Percentiles rank a stretch among this genome's conserved stretches.
Evolutionary conservation across 1,139 yeast genomes (phyloP).

Genomic region (Spencermartinsiella ligniputridi): DNA sequence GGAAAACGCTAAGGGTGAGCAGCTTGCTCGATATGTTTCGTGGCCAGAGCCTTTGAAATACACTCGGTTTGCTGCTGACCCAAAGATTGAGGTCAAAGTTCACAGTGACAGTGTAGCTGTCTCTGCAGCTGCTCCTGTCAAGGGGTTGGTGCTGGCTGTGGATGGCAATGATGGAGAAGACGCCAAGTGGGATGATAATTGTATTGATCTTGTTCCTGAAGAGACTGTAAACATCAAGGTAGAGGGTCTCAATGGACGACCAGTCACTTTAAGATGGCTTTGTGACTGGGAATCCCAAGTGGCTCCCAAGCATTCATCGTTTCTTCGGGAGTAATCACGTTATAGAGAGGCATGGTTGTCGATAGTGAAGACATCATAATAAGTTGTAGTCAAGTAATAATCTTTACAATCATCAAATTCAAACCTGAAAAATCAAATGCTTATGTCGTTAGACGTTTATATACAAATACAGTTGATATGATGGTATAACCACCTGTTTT

Average conservation of each 20-base stretch:
- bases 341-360: neutral
- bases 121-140: conserved; percentile 36
- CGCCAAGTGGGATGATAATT: conserved; percentile 35
- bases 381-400: too few relatives aligned
- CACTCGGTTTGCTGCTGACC: conserved; percentile 27
- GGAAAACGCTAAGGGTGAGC: conserved; percentile 14
- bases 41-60: conserved; percentile 51
- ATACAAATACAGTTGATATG: too few relatives aligned
- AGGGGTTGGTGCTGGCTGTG: conserved; percentile 33
- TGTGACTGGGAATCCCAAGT: conserved; percentile 15
- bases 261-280: conserved; percentile 15
- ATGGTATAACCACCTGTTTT: too few relatives aligned
- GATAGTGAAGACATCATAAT: too few relatives aligned
- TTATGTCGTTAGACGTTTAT: too few relatives aligned
- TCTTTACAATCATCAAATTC: too few relatives aligned
- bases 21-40: conserved; percentile 35
- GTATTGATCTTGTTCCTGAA: conserved; percentile 39
- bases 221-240: conserved; percentile 22
- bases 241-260: conserved; percentile 4
- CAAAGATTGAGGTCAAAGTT: conserved; percentile 9
- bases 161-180: conserved; percentile 19
- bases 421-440: too few relatives aligned
- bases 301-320: neutral
- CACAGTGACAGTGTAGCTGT: conserved; percentile 8
- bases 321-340: neutral